Evolutionary conservation across 2,329 filamentous ascomycete genomes (phyloP).

Genomic region (Diaporthe caulivora): DNA sequence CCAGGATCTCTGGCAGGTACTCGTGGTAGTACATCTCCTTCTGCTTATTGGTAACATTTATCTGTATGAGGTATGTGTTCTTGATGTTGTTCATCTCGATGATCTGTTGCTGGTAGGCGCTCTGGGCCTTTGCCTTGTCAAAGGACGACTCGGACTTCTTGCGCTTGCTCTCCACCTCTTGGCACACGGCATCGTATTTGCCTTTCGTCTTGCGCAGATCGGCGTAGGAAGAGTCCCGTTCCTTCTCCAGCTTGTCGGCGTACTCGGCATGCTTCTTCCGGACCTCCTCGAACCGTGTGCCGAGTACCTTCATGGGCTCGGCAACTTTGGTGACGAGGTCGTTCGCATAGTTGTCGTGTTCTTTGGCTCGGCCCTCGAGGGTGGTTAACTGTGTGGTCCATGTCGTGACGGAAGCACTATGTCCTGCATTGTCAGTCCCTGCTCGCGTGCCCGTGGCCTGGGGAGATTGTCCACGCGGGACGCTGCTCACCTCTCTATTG

Average conservation of each 20-base stretch:
- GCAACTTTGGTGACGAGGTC: constrained; percentile 85
- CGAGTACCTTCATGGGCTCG: constrained; percentile 84
- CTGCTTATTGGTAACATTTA: constrained; percentile 97
- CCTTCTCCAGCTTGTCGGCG: constrained; percentile 87
- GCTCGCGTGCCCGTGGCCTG: constrained; percentile 28
- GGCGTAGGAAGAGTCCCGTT: constrained; percentile 84
- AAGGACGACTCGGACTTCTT: constrained; percentile 97
- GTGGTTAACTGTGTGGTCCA: constrained; percentile 96
- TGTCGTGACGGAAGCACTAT: constrained; percentile 91
- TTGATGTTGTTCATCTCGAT: constrained; percentile 98
- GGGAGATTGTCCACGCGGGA: constrained; percentile 11
- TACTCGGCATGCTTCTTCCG: constrained; percentile 93
- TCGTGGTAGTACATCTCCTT: constrained; percentile 98
- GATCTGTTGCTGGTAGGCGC: constrained; percentile 91
- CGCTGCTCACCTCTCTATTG: constrained; percentile 79
- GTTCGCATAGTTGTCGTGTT: constrained; percentile 87
- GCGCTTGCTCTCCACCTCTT: constrained; percentile 92
- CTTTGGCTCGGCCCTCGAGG: constrained; percentile 86
- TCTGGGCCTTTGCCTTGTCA: constrained; percentile 92
- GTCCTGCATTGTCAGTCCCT: constrained; percentile 37
- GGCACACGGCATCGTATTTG: constrained; percentile 93
- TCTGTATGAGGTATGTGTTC: constrained; percentile 96
- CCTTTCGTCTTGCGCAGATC: constrained; percentile 92
- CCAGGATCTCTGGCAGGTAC: constrained; percentile 92
- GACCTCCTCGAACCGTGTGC: constrained; percentile 85